Percentiles rank a stretch among this genome's conserved stretches.
Evolutionary conservation across 202 grass and related monocot species (phyloP).

Genomic region (Hordeum pubiflorum): DNA sequence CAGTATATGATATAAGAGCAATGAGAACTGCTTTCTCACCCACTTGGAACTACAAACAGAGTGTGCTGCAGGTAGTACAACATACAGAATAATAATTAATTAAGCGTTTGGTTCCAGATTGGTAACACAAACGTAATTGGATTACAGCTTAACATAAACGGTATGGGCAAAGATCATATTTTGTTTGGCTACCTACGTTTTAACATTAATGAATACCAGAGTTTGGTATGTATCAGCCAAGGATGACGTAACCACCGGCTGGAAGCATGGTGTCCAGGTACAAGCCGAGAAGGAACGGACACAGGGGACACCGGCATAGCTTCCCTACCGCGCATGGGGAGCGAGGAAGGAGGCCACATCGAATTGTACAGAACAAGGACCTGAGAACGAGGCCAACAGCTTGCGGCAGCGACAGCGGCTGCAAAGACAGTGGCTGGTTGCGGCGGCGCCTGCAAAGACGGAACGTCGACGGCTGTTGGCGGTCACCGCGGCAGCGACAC

Average conservation of each 20-base stretch:
- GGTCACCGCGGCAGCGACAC: no score
- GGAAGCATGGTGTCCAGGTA: not conserved
- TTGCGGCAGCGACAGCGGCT: no score
- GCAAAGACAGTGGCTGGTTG: not conserved
- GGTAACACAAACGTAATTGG: not conserved
- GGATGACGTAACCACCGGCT: not conserved
- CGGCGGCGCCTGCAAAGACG: no score
- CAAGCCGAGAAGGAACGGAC: not conserved
- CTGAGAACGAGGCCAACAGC: no score
- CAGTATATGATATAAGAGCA: not conserved
- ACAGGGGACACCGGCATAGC: no score
- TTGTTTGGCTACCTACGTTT: not conserved
- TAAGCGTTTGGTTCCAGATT: not conserved
- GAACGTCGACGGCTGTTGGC: no score
- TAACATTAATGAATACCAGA: not conserved
- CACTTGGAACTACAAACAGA: conserved; percentile 3
- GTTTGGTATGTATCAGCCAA: not conserved
- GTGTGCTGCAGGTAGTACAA: not conserved
- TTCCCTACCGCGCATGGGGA: not conserved
- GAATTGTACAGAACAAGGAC: no score
- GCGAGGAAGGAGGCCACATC: no score
- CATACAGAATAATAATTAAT: not conserved
- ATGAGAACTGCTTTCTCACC: not conserved
- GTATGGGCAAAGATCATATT: not conserved
- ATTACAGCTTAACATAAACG: not conserved